Percentiles rank a stretch among this genome's conserved stretches.
These are phyloP conservation scores for Fusarium devonianum DNA, from an alignment of 2,329 filamentous ascomycete species.

Conservation along the genomic window DNA sequence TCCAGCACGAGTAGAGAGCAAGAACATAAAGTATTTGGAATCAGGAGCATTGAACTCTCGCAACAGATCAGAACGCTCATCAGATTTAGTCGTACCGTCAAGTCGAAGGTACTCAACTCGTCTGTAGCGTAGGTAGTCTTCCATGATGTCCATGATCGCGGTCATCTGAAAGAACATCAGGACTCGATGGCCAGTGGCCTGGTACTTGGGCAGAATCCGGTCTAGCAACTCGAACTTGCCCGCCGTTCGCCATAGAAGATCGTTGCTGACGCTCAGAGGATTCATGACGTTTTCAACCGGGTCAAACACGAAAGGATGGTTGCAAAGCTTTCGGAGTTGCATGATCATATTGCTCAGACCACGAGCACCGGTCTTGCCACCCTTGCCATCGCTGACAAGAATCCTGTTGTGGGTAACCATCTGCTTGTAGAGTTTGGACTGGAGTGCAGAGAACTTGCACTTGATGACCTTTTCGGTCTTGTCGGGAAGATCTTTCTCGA, in stretches of 20 bases:
- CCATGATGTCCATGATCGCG: constrained; percentile 99
- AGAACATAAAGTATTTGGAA: constrained; percentile 96
- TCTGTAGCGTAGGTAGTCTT: constrained; percentile 89
- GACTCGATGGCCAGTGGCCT: constrained; percentile 88
- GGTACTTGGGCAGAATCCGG: constrained; percentile 91
- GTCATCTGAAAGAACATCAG: constrained; percentile 99
- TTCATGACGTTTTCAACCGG: constrained; percentile 99
- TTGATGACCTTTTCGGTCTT: constrained; percentile 99
- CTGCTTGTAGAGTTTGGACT: constrained; percentile 95
- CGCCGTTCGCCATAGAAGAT: constrained; percentile 91
- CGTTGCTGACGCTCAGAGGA: constrained; percentile 85
- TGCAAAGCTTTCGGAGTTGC: constrained; percentile 98
- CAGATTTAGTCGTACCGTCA: constrained; percentile 96
- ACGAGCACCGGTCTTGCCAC: constrained; percentile 90
- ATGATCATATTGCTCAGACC: constrained; percentile 99
- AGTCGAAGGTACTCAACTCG: constrained; percentile 87
- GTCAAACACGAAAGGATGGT: constrained; percentile 98
- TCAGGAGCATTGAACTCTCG: constrained; percentile 87
- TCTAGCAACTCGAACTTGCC: constrained; percentile 98
- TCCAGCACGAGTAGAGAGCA: constrained; percentile 98
- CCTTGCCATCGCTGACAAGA: constrained; percentile 92
- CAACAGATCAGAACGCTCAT: constrained; percentile 92
- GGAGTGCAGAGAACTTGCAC: constrained; percentile 95
- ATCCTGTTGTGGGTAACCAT: constrained; percentile 96
- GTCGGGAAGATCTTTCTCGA: constrained; percentile 97